Base-by-base conservation (phyloP, 306 rosid species). In the Ormosia semicastrata region DNA sequence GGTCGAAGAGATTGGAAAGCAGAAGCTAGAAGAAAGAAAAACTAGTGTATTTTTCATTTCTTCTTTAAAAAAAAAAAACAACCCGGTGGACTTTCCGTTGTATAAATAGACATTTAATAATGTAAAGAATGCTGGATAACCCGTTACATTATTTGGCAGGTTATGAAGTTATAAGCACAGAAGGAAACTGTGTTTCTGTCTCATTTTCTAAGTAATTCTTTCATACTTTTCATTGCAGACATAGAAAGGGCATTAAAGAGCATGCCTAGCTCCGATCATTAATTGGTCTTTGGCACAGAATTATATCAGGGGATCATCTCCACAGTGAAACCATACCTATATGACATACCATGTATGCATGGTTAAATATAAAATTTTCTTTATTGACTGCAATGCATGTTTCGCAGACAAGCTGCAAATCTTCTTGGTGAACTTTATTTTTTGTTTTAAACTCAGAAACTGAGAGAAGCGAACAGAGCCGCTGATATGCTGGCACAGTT, bases 1-100 rank as follows among this genome's bases (percentile, higher is more conserved):
- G 76, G 91, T 59, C 83, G 93, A 37, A 91, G 99, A 89, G 88
- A 93, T 56, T 95, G 98, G 99, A 95, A 93, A 87, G 97, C 95
- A 37, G 98, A 95, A 77, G 98, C 98, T 32, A 93, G 99, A 88
- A 93, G 84, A 85, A 90, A 85, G 90, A 90, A 73, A 65, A 86
- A 72, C 84, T 88, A 80, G 88, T 70, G 63, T 66, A 44, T 40
- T 52, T 70, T 52, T 47, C 58, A 24, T 59, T 44, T 62, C 76
- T 46, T 74, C 29, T 44, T 53, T 0, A 3, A 15, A 41, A 56
- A 40, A 32, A 52, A 54, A 57, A 15, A 60, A 17, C 47, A n/a
- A n/a, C 77, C 12, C 47, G 29, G 43, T 50, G 47, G 67, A 59
- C 29, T 81, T 57, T 66, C 72, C 81, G 76, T 71, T 74, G 83